Percentiles rank a stretch among this genome's conserved stretches.
phyloP scores from a whole-genome alignment of 2,329 filamentous ascomycete species.

The Thielaviopsis cerberus region DNA sequence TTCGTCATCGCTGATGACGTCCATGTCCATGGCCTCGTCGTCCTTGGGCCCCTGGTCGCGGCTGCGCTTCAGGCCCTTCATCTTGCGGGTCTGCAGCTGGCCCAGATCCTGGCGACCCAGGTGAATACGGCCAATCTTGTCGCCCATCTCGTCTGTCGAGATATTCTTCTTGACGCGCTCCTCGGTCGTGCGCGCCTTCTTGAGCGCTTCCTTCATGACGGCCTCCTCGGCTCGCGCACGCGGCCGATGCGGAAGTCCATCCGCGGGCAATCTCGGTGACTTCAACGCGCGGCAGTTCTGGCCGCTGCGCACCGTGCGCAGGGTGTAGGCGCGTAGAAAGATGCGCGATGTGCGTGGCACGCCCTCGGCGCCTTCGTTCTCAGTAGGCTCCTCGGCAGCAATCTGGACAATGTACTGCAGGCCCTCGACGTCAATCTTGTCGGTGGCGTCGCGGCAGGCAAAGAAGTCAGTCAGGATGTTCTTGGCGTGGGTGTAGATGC shows the following conservation, averaged over 20 bases:
- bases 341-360: slow-evolving; percentile 31
- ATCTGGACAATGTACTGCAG: slow-evolving; percentile 79
- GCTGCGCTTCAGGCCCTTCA: slow-evolving; percentile 90
- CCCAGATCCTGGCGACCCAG: slow-evolving; percentile 74
- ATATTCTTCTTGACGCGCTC: slow-evolving; percentile 93
- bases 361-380: slow-evolving; percentile 23
- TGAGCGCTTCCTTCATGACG: slow-evolving; percentile 77
- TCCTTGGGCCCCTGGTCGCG: slow-evolving; percentile 35
- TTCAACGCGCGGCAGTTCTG: slow-evolving; percentile 76
- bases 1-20: slow-evolving; percentile 18
- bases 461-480: slow-evolving; percentile 81
- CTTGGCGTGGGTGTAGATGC: slow-evolving; percentile 73
- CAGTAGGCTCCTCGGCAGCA: slow-evolving; percentile 46
- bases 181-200: slow-evolving; percentile 57
- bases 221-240: slow-evolving; percentile 58
- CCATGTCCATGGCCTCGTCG: slow-evolving; percentile 26
- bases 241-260: slow-evolving; percentile 83
- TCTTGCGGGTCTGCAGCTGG: slow-evolving; percentile 86
- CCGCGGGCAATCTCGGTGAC: slow-evolving; percentile 83
- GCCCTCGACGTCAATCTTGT: slow-evolving; percentile 84
- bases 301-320: slow-evolving; percentile 69
- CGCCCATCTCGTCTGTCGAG: slow-evolving; percentile 73
- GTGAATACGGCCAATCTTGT: slow-evolving; percentile 90
- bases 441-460: slow-evolving; percentile 53
- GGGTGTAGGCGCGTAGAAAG: slow-evolving; percentile 63